These are phyloP conservation scores for Corylus americana DNA, from an alignment of 306 rosid species.

Conservation along the genomic window DNA sequence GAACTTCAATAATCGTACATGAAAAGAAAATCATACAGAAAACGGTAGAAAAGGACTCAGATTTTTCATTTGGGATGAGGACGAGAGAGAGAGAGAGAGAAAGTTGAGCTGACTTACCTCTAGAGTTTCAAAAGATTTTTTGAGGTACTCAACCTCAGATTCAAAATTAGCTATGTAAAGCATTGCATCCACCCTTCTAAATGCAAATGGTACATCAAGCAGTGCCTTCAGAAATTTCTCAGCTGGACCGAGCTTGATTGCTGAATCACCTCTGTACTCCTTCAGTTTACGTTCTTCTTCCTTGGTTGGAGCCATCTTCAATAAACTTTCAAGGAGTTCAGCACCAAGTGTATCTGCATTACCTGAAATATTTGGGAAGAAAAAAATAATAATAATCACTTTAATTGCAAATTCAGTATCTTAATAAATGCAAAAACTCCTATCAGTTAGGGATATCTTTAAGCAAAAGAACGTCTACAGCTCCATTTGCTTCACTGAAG, in stretches of 20 bases:
- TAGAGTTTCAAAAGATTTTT: slow-evolving; percentile 71
- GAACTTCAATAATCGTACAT: no score
- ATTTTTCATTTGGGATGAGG: no score
- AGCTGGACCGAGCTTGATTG: slow-evolving; percentile 83
- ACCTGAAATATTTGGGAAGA: slow-evolving; percentile 43
- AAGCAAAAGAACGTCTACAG: not conserved
- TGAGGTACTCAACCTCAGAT: slow-evolving; percentile 84
- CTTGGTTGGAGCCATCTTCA: slow-evolving; percentile 97
- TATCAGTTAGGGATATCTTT: not conserved
- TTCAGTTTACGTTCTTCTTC: slow-evolving; percentile 92
- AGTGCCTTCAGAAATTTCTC: slow-evolving; percentile 92
- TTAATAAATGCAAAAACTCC: not conserved
- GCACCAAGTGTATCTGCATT: slow-evolving; percentile 83
- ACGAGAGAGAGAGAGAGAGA: not conserved
- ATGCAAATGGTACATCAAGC: slow-evolving; percentile 92
- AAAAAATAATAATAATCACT: slow-evolving; percentile 4
- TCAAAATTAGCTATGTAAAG: slow-evolving; percentile 89
- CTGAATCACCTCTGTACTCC: slow-evolving; percentile 76
- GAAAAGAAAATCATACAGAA: no score
- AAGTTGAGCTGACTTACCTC: slow-evolving; percentile 51
- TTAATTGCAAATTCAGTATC: not conserved
- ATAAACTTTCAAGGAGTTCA: slow-evolving; percentile 83
- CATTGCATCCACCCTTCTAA: slow-evolving; percentile 90
- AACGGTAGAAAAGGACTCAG: no score
- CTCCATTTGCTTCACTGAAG: not conserved